A percentile compares a stretch with the other conserved stretches of the same genome.
These are phyloP conservation scores for Prunus yedoensis DNA, from an alignment of 331 rosid genomes.

Conservation along the genomic window DNA sequence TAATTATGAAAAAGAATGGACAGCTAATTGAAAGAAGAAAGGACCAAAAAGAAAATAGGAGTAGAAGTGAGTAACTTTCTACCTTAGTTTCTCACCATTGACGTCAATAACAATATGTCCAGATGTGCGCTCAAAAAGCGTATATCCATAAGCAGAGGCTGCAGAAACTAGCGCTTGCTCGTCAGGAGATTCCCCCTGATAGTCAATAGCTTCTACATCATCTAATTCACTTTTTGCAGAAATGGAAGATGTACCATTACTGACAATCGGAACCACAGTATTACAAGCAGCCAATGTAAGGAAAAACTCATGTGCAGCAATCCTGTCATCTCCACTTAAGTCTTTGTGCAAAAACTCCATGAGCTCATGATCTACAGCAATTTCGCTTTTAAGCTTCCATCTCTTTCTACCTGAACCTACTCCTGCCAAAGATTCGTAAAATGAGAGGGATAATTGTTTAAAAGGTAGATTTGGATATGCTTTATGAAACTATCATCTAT, in stretches of 20 bases:
- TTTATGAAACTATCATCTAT: background rate
- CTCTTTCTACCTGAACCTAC: conserved; percentile 44
- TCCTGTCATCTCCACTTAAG: conserved; percentile 52
- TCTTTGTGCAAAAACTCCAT: conserved; percentile 51
- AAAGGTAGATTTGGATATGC: background rate
- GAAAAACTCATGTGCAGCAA: conserved; percentile 78
- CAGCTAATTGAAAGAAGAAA: background rate
- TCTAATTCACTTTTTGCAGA: conserved; percentile 39
- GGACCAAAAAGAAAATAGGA: conserved; percentile 18
- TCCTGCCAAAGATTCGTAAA: conserved; percentile 28
- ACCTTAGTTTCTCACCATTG: conserved; percentile 94
- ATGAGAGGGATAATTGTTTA: conserved; percentile 6
- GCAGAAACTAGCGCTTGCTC: conserved; percentile 97
- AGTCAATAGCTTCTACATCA: conserved; percentile 43
- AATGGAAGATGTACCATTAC: conserved; percentile 34
- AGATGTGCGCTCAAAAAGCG: conserved; percentile 90
- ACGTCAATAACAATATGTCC: conserved; percentile 85
- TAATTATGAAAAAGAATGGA: background rate
- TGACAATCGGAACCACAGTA: conserved; percentile 75
- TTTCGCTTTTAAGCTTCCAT: conserved; percentile 77
- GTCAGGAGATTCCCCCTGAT: conserved; percentile 96
- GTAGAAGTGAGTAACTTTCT: conserved; percentile 35
- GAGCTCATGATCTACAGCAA: conserved; percentile 66
- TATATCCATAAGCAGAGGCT: conserved; percentile 85
- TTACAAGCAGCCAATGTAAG: conserved; percentile 92